Evolutionary conservation across 768 basidiomycete genomes (phyloP), one percentile per base, ranked within the genome.

Genomic region (Pulveroboletus sp.): DNA sequence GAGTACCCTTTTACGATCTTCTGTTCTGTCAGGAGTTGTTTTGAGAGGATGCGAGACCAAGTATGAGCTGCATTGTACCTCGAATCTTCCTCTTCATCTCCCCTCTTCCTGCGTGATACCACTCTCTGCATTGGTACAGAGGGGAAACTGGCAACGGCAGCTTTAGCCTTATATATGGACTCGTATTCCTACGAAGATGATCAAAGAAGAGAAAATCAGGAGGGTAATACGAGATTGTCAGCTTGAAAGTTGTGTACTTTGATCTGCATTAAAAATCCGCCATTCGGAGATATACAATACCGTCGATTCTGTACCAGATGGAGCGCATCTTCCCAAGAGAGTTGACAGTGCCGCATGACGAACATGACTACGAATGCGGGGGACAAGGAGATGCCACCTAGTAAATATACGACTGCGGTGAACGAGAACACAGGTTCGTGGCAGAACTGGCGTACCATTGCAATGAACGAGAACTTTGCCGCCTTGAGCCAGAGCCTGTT

Each of bases 331-430:
- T 93, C 90, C 86, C 87, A 93, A 33, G 83, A 82, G 24, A 92
- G 69, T 24, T 81, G 80, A 64, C 83, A 83, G 58, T 86, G 80
- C 50, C 89, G 85, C 91, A 94, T 94, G 32, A 90, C 90, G 63
- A 89, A 94, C 88, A 93, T 93, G 45, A 94, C 87, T 20, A 92
- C 91, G 50, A 94, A 92, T 1, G 90, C 80, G 0, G 91, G 91
- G 3, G 90, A 92, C 11, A 93, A 74, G 50, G 85, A 87, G 64
- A 94, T 94, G 4, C 91, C 91, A 33, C 90, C 90, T 92, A 53
- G 7, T n/a, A n/a, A 42, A 31, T 31, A 40, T 9, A 40, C 34
- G 39, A 29, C n/a, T 9, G 21, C 32, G 43, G 43, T 35, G 7
- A 16, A 44, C 33, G 16, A n/a, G 29, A n/a, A 19, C 16, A n/a